Evolutionary conservation across 2,329 filamentous ascomycete species (phyloP).

Genomic region (Epichloe baconii): DNA sequence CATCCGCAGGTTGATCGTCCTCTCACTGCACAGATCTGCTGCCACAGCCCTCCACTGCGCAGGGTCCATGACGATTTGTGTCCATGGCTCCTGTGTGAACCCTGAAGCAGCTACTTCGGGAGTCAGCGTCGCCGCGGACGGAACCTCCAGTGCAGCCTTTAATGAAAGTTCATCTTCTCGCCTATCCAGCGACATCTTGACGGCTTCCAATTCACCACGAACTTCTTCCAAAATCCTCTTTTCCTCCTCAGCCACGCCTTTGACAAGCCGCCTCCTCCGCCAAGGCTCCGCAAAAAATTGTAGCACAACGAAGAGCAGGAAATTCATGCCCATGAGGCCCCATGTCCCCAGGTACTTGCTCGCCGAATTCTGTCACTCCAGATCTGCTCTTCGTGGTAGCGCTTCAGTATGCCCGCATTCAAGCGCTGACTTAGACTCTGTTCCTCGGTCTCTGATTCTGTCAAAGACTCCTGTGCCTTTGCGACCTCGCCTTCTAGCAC

Average conservation of each 20-base stretch:
- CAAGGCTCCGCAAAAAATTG: conserved; percentile 90
- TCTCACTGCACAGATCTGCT: conserved; percentile 52
- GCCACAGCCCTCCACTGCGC: conserved; percentile 34
- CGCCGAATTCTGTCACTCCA: conserved; percentile 96
- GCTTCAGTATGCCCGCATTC: conserved; percentile 69
- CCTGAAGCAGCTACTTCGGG: not conserved
- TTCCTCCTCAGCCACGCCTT: conserved; percentile 69
- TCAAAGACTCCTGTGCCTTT: conserved; percentile 57
- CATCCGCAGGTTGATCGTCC: conserved; percentile 49
- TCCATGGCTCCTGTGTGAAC: conserved; percentile 22
- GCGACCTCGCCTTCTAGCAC: conserved; percentile 77
- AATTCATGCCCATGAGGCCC: conserved; percentile 94
- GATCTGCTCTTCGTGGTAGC: conserved; percentile 98
- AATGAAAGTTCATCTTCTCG: conserved; percentile 9
- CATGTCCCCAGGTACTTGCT: conserved; percentile 97
- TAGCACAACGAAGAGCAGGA: conserved; percentile 73
- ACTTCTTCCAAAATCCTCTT: conserved; percentile 42
- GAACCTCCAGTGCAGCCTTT: conserved; percentile 5
- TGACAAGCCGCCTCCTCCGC: conserved; percentile 68
- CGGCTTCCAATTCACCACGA: conserved; percentile 25
- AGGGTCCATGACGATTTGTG: conserved; percentile 27
- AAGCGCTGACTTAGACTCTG: conserved; percentile 65
- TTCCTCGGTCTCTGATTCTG: conserved; percentile 63
- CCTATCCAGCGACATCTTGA: conserved; percentile 18
- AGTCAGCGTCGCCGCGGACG: not conserved